Percentiles rank a stretch among this genome's conserved stretches.
phyloP scores from a whole-genome alignment of 345 rosid genomes.

The Eucalyptus erythrocorys region DNA sequence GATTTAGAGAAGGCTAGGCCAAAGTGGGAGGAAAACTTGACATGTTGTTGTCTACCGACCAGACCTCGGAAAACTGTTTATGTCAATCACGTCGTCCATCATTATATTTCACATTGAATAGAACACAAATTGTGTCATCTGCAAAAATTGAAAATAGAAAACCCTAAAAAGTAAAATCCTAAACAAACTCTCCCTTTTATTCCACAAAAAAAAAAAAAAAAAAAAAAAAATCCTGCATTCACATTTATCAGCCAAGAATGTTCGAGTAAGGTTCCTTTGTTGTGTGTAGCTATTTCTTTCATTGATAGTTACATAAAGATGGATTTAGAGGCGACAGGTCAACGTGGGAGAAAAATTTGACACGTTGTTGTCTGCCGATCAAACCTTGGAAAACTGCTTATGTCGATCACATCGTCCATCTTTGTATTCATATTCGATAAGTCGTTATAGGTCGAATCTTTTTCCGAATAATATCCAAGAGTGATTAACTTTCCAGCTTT shows the following conservation, averaged over 20 bases:
- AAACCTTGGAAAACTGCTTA: not conserved
- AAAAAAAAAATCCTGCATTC: not conserved
- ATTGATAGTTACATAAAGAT: not conserved
- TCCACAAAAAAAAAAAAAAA: not conserved
- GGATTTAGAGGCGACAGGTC: not conserved
- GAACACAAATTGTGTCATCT: not conserved
- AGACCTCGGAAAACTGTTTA: not conserved
- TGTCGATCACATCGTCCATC: not conserved
- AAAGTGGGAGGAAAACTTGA: not conserved
- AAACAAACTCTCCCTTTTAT: not conserved
- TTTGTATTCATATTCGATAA: not conserved
- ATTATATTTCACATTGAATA: not conserved
- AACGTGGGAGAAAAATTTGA: not conserved
- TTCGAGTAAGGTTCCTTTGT: not conserved
- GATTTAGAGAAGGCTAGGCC: not conserved
- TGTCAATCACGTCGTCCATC: not conserved
- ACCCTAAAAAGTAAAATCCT: not conserved
- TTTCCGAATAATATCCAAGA: not conserved
- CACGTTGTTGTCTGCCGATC: not conserved
- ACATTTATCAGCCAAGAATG: not conserved
- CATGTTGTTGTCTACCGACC: rapidly evolving
- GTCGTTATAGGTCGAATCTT: too few species aligned
- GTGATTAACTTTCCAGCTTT: not conserved
- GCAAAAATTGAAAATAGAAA: not conserved
- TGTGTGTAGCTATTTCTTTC: not conserved